Percentiles rank a stretch among this genome's conserved stretches.
Conservation (phyloP, 1,139 yeast genomes). For the Hyphopichia fennica region DNA sequence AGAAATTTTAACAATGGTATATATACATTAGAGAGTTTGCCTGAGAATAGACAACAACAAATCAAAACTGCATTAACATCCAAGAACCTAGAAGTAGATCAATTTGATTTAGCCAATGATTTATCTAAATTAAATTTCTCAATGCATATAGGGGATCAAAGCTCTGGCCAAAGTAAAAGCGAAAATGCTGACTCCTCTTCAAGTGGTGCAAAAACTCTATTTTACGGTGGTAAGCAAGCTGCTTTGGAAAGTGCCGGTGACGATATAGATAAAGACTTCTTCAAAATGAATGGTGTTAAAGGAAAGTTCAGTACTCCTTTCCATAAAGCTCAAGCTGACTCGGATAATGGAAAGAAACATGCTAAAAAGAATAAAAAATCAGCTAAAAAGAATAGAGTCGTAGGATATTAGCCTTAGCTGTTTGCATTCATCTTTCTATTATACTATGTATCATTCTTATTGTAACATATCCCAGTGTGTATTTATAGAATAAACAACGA, state of each 20-base stretch:
- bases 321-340: conserved; percentile 49
- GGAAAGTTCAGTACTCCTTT: conserved; percentile 73
- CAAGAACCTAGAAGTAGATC: conserved; percentile 51
- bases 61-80: conserved; percentile 57
- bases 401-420: conserved; percentile 29
- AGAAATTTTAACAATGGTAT: conserved; percentile 70
- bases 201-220: conserved; percentile 43
- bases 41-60: conserved; percentile 75
- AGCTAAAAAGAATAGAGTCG: conserved; percentile 47
- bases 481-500: background rate
- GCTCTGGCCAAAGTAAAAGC: conserved; percentile 19
- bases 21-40: conserved; percentile 62
- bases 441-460: background rate
- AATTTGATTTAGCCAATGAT: conserved; percentile 68
- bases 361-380: conserved; percentile 75
- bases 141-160: conserved; percentile 56
- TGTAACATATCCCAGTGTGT: background rate
- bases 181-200: conserved; percentile 27
- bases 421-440: background rate
- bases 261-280: conserved; percentile 82
- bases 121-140: conserved; percentile 75
- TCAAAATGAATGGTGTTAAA: conserved; percentile 60
- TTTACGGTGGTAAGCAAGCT: conserved; percentile 80
- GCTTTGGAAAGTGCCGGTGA: conserved; percentile 75
- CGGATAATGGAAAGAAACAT: conserved; percentile 61